Base-by-base conservation (phyloP, 257 asterid genomes). In the Solanum megistacrolobum region DNA sequence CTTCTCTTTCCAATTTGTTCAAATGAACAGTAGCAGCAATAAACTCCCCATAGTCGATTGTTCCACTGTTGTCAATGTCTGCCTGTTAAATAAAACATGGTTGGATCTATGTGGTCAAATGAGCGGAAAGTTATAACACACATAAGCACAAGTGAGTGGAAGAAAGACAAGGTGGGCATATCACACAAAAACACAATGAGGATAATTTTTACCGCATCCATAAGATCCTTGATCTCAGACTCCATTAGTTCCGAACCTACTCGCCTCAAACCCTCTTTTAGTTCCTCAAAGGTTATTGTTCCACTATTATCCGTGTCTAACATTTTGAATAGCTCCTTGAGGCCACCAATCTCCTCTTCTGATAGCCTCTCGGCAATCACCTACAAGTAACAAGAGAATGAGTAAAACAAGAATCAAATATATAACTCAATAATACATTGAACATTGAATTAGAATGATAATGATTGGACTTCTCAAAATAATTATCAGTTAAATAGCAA, bases 201-300 rank as follows among this genome's bases (percentile, higher is more conserved):
- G 84, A 87, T 34, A 69, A 68, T 81, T 79, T 90, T 29, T 93
- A 96, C 99, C 27, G 99, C 98, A 16, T 92, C 92, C 99, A 96
- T 96, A 58, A 96, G 98, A 90, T 93, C 95, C 92, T 94, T 94
- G 72, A 96, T 96, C 91, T 96, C 99, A 32, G 99, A 94, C 89
- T 96, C 99, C 98, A 95, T 95, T 14, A 96, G 92, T 88, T 95
- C 98, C 20, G 99, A 95, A 35, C 99, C 99, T 20, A 96, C 99
- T 91, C 95, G 89, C 90, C 88, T 91, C 89, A 95, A 89, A 38
- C 99, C 99, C 88, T 96, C 98, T 90, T 96, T 96, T 84, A 96
- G 95, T 89, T 96, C 99, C 60, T 96, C 99, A 79, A 93, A 95
- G 32, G 99, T 96, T 84, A 96, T 96, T 73, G 98, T 94, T 90